A percentile compares a stretch with the other conserved stretches of the same genome.
Conservation (phyloP, 2,329 filamentous ascomycete species). For the Xylaria sp. region DNA sequence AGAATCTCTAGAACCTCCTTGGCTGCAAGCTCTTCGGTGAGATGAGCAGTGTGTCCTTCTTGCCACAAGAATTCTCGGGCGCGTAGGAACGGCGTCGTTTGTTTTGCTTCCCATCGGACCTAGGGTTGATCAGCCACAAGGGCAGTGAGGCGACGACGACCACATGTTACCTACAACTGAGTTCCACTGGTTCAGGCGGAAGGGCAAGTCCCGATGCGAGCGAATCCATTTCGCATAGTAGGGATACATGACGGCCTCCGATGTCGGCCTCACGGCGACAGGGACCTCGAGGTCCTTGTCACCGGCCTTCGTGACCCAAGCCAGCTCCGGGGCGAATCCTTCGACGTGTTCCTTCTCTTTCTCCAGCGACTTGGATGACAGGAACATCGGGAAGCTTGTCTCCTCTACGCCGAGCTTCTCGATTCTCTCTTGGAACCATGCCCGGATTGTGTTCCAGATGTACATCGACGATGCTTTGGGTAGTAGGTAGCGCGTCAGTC, state of each 20-base stretch:
- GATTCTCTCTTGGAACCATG: slow-evolving; percentile 79
- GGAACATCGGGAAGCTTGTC: slow-evolving; percentile 95
- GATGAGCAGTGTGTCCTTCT: slow-evolving; percentile 90
- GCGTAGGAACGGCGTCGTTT: slow-evolving; percentile 85
- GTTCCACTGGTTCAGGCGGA: slow-evolving; percentile 67
- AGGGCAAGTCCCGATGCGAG: slow-evolving; percentile 91
- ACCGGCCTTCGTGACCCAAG: slow-evolving; percentile 90
- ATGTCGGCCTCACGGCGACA: slow-evolving; percentile 74
- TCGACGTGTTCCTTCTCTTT: slow-evolving; percentile 49
- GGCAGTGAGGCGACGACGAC: not conserved
- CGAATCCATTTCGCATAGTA: slow-evolving; percentile 70
- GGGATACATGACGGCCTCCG: slow-evolving; percentile 63
- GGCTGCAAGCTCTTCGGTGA: slow-evolving; percentile 83
- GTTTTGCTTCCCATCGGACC: slow-evolving; percentile 97
- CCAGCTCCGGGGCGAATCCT: slow-evolving; percentile 94
- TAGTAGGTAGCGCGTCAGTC: slow-evolving; percentile 26
- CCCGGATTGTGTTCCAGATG: slow-evolving; percentile 73
- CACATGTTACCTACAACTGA: slow-evolving; percentile 14
- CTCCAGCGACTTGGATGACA: slow-evolving; percentile 87
- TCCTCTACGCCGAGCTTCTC: slow-evolving; percentile 94
- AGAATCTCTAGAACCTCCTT: slow-evolving; percentile 93
- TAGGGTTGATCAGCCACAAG: not conserved
- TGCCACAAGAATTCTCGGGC: slow-evolving; percentile 98
- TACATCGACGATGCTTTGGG: slow-evolving; percentile 66
- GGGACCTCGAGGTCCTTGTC: slow-evolving; percentile 90